Conservation (phyloP, 2,329 filamentous ascomycete genomes). For the Alternaria arbusti region DNA sequence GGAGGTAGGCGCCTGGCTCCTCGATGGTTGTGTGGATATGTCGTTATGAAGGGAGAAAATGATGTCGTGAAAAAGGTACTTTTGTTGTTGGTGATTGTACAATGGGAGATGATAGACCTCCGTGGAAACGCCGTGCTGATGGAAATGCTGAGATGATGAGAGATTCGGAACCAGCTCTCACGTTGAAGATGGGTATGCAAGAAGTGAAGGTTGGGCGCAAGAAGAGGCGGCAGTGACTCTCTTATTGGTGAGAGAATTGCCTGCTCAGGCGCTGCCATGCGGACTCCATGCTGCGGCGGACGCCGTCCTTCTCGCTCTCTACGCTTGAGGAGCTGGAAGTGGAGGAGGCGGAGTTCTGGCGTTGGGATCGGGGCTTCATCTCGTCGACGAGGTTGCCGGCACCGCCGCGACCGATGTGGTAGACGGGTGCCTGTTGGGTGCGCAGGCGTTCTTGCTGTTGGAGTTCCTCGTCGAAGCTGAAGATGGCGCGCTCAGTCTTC, state of each 20-base stretch:
- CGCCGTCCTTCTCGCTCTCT: slow-evolving; percentile 37
- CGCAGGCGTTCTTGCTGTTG: slow-evolving; percentile 62
- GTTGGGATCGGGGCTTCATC: slow-evolving; percentile 36
- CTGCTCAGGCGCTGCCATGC: slow-evolving; percentile 45
- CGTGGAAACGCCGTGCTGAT: slow-evolving; percentile 15
- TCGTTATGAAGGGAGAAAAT: slow-evolving; percentile 5
- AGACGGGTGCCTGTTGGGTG: slow-evolving; percentile 64
- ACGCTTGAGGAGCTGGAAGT: slow-evolving; percentile 25
- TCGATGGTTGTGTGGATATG: slow-evolving; percentile 40
- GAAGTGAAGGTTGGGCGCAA: slow-evolving; percentile 3
- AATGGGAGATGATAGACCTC: slow-evolving; percentile 12
- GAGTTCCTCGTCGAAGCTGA: slow-evolving; percentile 73
- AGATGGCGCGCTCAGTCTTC: slow-evolving; percentile 62
- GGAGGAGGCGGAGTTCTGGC: slow-evolving; percentile 41
- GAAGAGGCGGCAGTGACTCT: neutral
- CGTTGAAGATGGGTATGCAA: slow-evolving; percentile 1
- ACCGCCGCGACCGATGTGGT: slow-evolving; percentile 68
- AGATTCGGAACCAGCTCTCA: slow-evolving; percentile 52
- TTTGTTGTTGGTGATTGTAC: slow-evolving; percentile 19
- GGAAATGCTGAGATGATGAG: slow-evolving; percentile 29
- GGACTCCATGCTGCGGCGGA: slow-evolving; percentile 43
- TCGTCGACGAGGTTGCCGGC: slow-evolving; percentile 61
- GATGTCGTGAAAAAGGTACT: slow-evolving; percentile 10
- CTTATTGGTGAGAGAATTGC: slow-evolving; percentile 42
- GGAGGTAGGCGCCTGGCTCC: slow-evolving; percentile 39